These are phyloP conservation scores for Aciculosporium take DNA, from an alignment of 2,329 filamentous ascomycete genomes.

Conservation along the genomic window DNA sequence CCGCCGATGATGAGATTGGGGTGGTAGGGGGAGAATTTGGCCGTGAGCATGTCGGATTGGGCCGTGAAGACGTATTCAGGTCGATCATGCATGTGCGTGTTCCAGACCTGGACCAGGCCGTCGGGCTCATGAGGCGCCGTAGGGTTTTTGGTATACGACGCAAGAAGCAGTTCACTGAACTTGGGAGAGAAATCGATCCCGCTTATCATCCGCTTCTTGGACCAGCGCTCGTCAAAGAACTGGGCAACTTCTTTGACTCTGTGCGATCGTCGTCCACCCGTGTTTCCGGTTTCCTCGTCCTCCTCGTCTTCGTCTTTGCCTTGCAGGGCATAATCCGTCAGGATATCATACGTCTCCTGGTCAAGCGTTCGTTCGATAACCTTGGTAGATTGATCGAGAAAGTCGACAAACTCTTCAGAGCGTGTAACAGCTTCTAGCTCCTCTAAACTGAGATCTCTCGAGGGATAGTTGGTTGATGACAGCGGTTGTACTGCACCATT, in stretches of 20 bases:
- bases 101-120: slow-evolving; percentile 93
- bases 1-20: slow-evolving; percentile 92
- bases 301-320: slow-evolving; percentile 66
- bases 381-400: slow-evolving; percentile 89
- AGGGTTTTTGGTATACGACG: slow-evolving; percentile 94
- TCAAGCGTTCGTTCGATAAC: slow-evolving; percentile 92
- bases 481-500: slow-evolving; percentile 12
- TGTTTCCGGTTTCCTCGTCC: slow-evolving; percentile 60
- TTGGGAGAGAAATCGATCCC: slow-evolving; percentile 92
- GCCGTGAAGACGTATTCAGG: slow-evolving; percentile 96
- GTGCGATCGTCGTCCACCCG: slow-evolving; percentile 54
- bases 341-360: slow-evolving; percentile 79
- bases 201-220: slow-evolving; percentile 94
- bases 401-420: slow-evolving; percentile 87
- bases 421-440: slow-evolving; percentile 83
- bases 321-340: slow-evolving; percentile 84
- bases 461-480: slow-evolving; percentile 49
- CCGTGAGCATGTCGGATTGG: slow-evolving; percentile 86
- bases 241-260: slow-evolving; percentile 78
- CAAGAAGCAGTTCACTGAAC: slow-evolving; percentile 82
- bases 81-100: slow-evolving; percentile 81
- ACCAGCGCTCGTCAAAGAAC: slow-evolving; percentile 91
- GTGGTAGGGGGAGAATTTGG: slow-evolving; percentile 97
- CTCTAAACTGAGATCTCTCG: slow-evolving; percentile 65
- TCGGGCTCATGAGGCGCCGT: slow-evolving; percentile 88